phyloP scores from a whole-genome alignment of 495 filamentous ascomycete genomes.

The Aspergillus affinis region DNA sequence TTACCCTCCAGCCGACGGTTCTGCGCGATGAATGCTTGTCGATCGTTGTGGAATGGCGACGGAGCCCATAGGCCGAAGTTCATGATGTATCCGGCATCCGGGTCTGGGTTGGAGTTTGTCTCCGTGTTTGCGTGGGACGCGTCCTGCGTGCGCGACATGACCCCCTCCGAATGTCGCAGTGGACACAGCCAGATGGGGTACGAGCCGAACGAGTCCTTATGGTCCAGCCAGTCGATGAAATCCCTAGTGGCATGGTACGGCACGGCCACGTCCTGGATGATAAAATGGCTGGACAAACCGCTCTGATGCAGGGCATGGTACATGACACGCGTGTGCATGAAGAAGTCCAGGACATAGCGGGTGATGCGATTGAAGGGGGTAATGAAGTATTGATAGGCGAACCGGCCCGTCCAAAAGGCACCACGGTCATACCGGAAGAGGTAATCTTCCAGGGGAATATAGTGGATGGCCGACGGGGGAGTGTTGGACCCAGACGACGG shows the following conservation, averaged over 20 bases:
- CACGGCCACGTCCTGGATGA: conserved; percentile 60
- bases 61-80: conserved; percentile 59
- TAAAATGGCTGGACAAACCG: conserved; percentile 41
- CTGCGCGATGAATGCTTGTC: conserved; percentile 44
- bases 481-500: neutral
- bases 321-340: conserved; percentile 55
- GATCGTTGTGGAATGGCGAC: conserved; percentile 13
- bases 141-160: conserved; percentile 3
- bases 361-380: conserved; percentile 55
- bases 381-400: conserved; percentile 55
- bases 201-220: conserved; percentile 42
- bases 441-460: conserved; percentile 57
- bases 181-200: conserved; percentile 64
- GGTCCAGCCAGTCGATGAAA: conserved; percentile 50
- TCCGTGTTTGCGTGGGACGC: conserved; percentile 4
- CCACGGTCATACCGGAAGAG: conserved; percentile 65
- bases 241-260: conserved; percentile 43
- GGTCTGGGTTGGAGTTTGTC: conserved; percentile 3
- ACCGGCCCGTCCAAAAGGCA: conserved; percentile 56
- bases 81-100: conserved; percentile 34
- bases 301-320: conserved; percentile 57
- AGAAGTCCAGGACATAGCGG: conserved; percentile 51
- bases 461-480: conserved; percentile 30
- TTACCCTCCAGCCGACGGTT: conserved; percentile 67
- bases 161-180: conserved; percentile 6